These are phyloP conservation scores for Breynia disticha DNA, from an alignment of 441 rosid species.

Conservation along the genomic window DNA sequence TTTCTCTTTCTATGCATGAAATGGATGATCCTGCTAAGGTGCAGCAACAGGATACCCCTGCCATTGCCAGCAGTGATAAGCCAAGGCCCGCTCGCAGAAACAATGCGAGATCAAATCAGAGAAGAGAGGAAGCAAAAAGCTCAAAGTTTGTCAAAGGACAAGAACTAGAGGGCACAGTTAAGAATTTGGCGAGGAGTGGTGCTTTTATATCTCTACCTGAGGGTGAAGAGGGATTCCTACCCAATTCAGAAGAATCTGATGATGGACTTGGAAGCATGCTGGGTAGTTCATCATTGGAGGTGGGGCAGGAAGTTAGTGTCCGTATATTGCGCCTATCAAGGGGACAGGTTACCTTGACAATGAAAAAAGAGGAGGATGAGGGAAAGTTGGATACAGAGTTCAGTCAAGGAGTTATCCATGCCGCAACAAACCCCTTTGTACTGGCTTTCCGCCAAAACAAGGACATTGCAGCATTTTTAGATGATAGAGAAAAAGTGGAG, in stretches of 20 bases:
- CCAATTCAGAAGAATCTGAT: conserved; percentile 63
- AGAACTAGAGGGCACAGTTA: conserved; percentile 67
- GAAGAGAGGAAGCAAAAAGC: conserved; percentile 32
- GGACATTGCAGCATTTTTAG: conserved; percentile 66
- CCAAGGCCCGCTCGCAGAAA: conserved; percentile 45
- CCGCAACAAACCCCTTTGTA: conserved; percentile 65
- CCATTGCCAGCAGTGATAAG: conserved; percentile 34
- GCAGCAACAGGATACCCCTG: conserved; percentile 31
- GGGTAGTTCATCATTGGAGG: conserved; percentile 50
- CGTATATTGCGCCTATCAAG: conserved; percentile 55
- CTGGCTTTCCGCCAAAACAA: conserved; percentile 68
- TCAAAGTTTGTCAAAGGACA: conserved; percentile 73
- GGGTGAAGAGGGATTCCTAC: conserved; percentile 92
- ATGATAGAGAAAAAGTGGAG: conserved; percentile 43
- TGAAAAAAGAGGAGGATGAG: conserved; percentile 55
- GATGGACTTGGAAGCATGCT: conserved; percentile 55
- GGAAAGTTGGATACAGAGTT: conserved; percentile 30
- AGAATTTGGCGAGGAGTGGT: conserved; percentile 71
- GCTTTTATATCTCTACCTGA: conserved; percentile 84
- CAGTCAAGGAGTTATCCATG: conserved; percentile 45
- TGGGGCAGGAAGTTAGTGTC: conserved; percentile 69
- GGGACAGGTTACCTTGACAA: conserved; percentile 76
- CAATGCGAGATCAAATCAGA: conserved; percentile 37
- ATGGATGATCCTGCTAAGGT: conserved; percentile 33
- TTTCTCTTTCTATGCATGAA: conserved; percentile 80